phyloP scores from a whole-genome alignment of 257 asterid genomes.

The Jacaranda mimosifolia region DNA sequence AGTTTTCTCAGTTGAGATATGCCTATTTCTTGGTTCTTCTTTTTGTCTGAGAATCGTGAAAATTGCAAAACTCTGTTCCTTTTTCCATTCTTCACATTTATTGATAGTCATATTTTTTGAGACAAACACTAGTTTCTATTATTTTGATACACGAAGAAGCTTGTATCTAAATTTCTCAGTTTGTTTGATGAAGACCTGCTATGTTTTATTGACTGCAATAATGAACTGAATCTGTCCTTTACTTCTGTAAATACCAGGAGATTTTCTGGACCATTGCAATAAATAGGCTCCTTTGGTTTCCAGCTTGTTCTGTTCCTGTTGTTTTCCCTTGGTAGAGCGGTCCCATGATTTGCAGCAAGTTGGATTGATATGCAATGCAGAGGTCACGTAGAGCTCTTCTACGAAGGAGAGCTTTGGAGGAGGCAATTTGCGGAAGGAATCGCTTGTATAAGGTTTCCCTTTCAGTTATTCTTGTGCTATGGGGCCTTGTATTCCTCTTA shows the following conservation, averaged over 20 bases:
- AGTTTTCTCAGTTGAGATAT: conserved; percentile 16
- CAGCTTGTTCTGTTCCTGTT: conserved; percentile 31
- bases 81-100: conserved; percentile 4
- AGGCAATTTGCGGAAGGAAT: conserved; percentile 54
- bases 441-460: conserved; percentile 74
- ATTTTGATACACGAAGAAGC: neutral
- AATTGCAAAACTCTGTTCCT: neutral
- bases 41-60: neutral
- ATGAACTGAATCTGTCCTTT: neutral
- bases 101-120: conserved; percentile 3
- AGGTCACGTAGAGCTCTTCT: conserved; percentile 95
- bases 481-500: conserved; percentile 83
- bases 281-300: conserved; percentile 5
- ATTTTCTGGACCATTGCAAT: neutral
- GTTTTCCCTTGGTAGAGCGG: conserved; percentile 22
- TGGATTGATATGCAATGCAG: conserved; percentile 91
- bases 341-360: conserved; percentile 46
- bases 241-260: neutral
- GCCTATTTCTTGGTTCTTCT: neutral
- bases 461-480: conserved; percentile 62
- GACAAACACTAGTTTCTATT: neutral
- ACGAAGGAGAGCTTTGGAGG: conserved; percentile 82
- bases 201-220: neutral
- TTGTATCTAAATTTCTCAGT: neutral
- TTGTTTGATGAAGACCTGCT: neutral